Conservation (phyloP, 352 stramenopile species). For the Phytopythium montanum region DNA sequence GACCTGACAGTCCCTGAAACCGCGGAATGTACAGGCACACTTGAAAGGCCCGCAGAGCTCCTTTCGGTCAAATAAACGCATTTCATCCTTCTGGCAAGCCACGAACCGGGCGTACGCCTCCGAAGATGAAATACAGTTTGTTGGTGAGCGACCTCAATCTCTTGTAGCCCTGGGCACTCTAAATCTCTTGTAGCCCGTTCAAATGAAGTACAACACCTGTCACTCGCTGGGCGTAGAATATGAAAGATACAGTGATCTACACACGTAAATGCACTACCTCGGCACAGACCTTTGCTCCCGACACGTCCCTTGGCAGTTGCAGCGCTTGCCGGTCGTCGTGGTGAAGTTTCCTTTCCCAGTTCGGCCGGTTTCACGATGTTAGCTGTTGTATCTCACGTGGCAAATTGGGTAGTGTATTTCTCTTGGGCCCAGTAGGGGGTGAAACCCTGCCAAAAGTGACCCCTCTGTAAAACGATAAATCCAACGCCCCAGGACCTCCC, state of each 20-base stretch:
- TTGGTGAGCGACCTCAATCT: background rate
- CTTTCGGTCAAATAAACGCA: background rate
- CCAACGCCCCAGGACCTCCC: too few relatives aligned
- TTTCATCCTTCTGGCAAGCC: background rate
- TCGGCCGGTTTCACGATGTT: too few relatives aligned
- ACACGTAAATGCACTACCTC: background rate
- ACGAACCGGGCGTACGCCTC: background rate
- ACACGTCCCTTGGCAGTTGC: too few relatives aligned
- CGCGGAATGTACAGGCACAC: background rate
- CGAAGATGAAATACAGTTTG: background rate
- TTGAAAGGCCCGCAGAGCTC: background rate
- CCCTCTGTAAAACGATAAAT: too few relatives aligned
- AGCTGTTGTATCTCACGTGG: too few relatives aligned
- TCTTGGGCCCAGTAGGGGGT: too few relatives aligned
- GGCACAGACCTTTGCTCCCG: too few relatives aligned
- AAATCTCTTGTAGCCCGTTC: background rate
- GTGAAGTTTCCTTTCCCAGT: too few relatives aligned
- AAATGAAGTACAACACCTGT: background rate
- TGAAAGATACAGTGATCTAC: background rate
- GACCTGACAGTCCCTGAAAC: background rate
- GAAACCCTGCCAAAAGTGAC: too few relatives aligned
- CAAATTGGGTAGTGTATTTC: too few relatives aligned
- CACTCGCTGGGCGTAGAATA: background rate
- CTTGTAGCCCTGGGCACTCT: background rate
- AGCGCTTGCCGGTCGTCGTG: too few relatives aligned